Evolutionary conservation across 176 grass and related monocot genomes (phyloP).

Genomic region (Aegilops bicornis): DNA sequence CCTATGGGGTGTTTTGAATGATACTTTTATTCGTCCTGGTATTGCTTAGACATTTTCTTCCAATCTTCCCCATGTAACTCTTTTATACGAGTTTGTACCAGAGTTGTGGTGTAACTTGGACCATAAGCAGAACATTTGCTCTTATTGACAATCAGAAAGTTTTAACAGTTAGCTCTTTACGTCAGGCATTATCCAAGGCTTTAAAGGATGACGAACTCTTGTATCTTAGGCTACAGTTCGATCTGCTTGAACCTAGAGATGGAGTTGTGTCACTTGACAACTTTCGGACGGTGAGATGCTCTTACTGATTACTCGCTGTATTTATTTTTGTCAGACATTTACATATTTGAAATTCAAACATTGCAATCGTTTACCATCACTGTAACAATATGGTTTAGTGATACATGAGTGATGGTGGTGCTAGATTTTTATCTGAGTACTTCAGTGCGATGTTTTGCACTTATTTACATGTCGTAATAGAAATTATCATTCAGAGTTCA

Average conservation of each 20-base stretch:
- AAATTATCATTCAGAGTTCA: not conserved
- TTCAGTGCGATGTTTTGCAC: not conserved
- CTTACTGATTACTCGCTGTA: not conserved
- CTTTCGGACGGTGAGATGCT: constrained; percentile 67
- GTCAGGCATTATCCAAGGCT: constrained; percentile 88
- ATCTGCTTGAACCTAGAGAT: constrained; percentile 84
- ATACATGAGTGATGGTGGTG: not conserved
- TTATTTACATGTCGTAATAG: not conserved
- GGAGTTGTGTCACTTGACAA: constrained; percentile 72
- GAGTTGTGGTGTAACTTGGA: constrained; percentile 8
- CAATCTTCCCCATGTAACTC: not conserved
- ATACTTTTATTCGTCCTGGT: constrained; percentile 3
- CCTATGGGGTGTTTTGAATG: not conserved
- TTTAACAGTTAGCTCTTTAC: constrained; percentile 25
- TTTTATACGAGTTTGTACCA: not conserved
- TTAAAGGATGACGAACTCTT: constrained; percentile 85
- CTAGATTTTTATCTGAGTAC: not conserved
- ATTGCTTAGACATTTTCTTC: not conserved
- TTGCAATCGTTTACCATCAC: not conserved
- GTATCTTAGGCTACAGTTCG: constrained; percentile 86
- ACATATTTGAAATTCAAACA: not conserved
- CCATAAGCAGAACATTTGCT: not conserved
- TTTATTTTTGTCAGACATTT: not conserved
- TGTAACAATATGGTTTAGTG: not conserved
- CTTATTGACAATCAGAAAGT: constrained; percentile 4